Percentiles rank a stretch among this genome's conserved stretches.
Evolutionary conservation across 2,329 filamentous ascomycete species (phyloP).

Genomic region (Curvularia lunata): DNA sequence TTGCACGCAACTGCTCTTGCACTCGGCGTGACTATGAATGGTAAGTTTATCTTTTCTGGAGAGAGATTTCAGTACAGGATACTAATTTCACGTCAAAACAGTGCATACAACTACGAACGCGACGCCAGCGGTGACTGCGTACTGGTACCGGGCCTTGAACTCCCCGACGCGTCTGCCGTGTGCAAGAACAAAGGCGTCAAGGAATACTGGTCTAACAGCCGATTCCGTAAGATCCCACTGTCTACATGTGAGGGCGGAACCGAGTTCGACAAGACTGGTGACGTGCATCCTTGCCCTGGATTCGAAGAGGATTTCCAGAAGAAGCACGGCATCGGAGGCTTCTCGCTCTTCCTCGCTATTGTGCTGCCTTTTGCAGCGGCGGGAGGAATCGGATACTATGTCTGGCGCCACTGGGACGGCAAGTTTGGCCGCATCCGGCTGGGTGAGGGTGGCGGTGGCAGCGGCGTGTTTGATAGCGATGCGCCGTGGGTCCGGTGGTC

Average conservation of each 20-base stretch:
- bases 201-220: conserved; percentile 86
- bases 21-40: conserved; percentile 90
- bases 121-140: conserved; percentile 76
- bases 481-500: conserved; percentile 82
- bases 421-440: conserved; percentile 91
- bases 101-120: conserved; percentile 92
- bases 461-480: conserved; percentile 63
- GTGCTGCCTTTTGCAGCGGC: conserved; percentile 76
- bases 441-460: conserved; percentile 63
- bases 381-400: conserved; percentile 77
- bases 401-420: conserved; percentile 82
- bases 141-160: conserved; percentile 74
- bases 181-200: conserved; percentile 70
- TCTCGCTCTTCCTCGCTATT: conserved; percentile 85
- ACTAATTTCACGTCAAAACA: conserved; percentile 45
- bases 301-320: conserved; percentile 83
- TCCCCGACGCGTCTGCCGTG: conserved; percentile 64
- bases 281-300: conserved; percentile 71
- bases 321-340: conserved; percentile 71
- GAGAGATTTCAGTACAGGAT: background rate
- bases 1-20: conserved; percentile 79
- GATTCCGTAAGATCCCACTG: conserved; percentile 87
- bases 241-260: conserved; percentile 82
- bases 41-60: conserved; percentile 57
- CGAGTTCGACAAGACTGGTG: conserved; percentile 72